Base-by-base conservation (phyloP, 805 yeast species). In the Danielia oregonensis region DNA sequence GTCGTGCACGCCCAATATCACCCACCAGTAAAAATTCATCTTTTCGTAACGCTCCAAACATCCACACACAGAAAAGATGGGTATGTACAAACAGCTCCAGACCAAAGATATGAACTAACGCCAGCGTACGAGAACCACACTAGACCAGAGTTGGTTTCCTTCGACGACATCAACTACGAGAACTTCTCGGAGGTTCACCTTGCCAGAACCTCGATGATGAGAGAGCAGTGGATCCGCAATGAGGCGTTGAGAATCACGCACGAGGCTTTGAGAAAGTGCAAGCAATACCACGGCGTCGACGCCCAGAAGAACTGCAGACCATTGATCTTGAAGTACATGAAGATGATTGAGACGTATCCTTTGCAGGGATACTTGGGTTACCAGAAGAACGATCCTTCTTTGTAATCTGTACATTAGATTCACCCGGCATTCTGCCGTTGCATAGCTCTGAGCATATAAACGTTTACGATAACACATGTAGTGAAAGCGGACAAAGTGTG, bases 331-430 rank as follows among this genome's bases (percentile, higher is more conserved):
- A 77, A 69, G 65, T 85, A 86, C 59, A 64, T 86, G 68, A 84
- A 81, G 49, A 70, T 86, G 84, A 68, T 85, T 37, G 89, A 86
- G 37, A 62, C 72, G 32, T 74, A 82, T 48, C 74, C 78, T 48
- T 72, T 82, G 40, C 73, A 76, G 48, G 95, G 95, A 28, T 84
- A 72, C 63, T 65, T 79, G 54, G 91, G 87, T n/a, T 84, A 85
- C 66, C 94, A 86, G 67, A 82, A 86, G 74, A 85, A 85, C 63
- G 95, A 85, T 55, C 93, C 91, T 29, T 69, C 85, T 24, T 82
- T 84, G 65, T 82, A 65, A 26, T 18, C 38, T 21, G 42, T 30
- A 33, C 31, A 21, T 23, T 26, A 22, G 17, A 29, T 16, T 30
- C 24, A 24, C n/a, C n/a, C n/a, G n/a, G n/a, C n/a, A n/a, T n/a